phyloP scores from a whole-genome alignment of 768 basidiomycete genomes.

The Russula olivacea region DNA sequence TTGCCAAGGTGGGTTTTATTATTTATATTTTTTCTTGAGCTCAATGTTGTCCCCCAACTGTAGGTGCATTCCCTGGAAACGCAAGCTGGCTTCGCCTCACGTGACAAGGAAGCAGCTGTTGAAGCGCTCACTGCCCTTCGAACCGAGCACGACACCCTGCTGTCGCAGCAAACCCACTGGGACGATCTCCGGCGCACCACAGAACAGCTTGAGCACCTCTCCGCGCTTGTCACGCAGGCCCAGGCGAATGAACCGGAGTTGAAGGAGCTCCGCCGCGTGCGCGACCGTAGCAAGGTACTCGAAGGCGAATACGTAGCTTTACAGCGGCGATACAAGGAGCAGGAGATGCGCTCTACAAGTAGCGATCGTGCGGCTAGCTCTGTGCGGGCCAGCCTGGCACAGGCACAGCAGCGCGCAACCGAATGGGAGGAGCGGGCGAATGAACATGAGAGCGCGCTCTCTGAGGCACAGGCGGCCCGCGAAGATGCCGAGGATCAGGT shows the following conservation, averaged over 20 bases:
- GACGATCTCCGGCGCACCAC: slow-evolving; percentile 64
- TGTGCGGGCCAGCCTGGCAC: slow-evolving; percentile 56
- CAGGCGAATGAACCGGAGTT: slow-evolving; percentile 67
- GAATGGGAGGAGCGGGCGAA: slow-evolving; percentile 81
- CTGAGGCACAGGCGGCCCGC: slow-evolving; percentile 51
- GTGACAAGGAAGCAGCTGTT: slow-evolving; percentile 55
- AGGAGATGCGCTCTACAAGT: slow-evolving; percentile 54
- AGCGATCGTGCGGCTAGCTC: slow-evolving; percentile 54
- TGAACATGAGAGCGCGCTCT: slow-evolving; percentile 60
- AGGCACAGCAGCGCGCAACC: slow-evolving; percentile 69
- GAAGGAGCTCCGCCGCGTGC: slow-evolving; percentile 57
- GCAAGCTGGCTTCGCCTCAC: slow-evolving; percentile 47
- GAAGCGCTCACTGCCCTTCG: slow-evolving; percentile 49
- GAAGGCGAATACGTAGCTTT: slow-evolving; percentile 63
- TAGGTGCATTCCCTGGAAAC: slow-evolving; percentile 60
- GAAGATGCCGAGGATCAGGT: slow-evolving; percentile 64
- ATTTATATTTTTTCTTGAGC: slow-evolving; percentile 13
- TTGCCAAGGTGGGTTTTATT: slow-evolving; percentile 49
- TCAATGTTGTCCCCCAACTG: slow-evolving; percentile 6
- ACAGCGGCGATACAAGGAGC: slow-evolving; percentile 69
- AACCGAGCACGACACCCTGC: slow-evolving; percentile 53
- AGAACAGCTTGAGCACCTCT: slow-evolving; percentile 67
- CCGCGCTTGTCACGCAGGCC: slow-evolving; percentile 43
- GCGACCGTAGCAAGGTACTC: slow-evolving; percentile 50
- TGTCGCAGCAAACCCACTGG: slow-evolving; percentile 68